These are phyloP conservation scores for Vigna hirtella DNA, from an alignment of 306 rosid genomes.

Conservation along the genomic window DNA sequence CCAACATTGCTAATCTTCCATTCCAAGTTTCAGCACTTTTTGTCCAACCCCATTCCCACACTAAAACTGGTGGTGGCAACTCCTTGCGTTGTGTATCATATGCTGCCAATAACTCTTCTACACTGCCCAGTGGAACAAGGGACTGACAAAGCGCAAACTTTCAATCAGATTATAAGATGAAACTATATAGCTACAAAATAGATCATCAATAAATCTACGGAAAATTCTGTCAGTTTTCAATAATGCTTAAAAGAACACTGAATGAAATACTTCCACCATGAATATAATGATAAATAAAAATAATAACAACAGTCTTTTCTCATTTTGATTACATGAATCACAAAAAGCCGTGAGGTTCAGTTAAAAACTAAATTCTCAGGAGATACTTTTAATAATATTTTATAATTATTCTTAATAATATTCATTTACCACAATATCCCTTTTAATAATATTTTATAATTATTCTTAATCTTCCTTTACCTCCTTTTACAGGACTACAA, in stretches of 20 bases:
- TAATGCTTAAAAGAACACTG: not conserved
- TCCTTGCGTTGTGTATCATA: conserved; percentile 84
- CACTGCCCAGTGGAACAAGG: conserved; percentile 85
- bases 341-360: not conserved
- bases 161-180: conserved; percentile 32
- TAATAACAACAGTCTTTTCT: not conserved
- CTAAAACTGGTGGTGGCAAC: conserved; percentile 76
- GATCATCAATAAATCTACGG: conserved; percentile 2
- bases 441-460: not conserved
- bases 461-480: not conserved
- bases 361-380: not conserved
- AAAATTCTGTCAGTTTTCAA: not conserved
- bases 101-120: conserved; percentile 79
- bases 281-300: not conserved
- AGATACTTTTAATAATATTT: not conserved
- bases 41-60: conserved; percentile 95
- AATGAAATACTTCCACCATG: not conserved
- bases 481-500: not conserved
- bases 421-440: not conserved
- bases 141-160: conserved; percentile 59
- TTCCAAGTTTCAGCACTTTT: conserved; percentile 93
- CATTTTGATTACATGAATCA: not conserved
- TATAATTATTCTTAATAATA: not conserved
- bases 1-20: conserved; percentile 89
- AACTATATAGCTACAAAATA: not conserved